These are phyloP conservation scores for Penicillium expansum DNA, from an alignment of 2,329 filamentous ascomycete species.

Conservation along the genomic window DNA sequence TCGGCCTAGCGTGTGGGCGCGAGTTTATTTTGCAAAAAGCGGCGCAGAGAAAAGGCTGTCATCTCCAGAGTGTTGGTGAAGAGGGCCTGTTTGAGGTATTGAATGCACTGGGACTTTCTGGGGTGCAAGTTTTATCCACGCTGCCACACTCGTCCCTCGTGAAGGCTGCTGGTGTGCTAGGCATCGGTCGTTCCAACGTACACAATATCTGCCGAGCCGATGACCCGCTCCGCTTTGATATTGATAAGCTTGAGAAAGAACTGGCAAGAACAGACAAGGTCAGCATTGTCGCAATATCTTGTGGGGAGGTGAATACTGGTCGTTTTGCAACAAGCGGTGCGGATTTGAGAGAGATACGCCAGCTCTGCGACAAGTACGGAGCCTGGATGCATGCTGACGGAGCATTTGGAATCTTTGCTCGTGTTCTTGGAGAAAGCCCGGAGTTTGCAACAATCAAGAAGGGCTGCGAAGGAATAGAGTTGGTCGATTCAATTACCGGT, in stretches of 20 bases:
- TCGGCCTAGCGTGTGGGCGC: conserved; percentile 67
- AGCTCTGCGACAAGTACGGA: conserved; percentile 67
- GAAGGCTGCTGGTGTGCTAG: conserved; percentile 80
- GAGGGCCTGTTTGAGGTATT: conserved; percentile 68
- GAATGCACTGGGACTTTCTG: conserved; percentile 58
- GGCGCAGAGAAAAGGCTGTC: conserved; percentile 35
- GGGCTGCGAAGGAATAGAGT: conserved; percentile 63
- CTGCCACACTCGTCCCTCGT: conserved; percentile 78
- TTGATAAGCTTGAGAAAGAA: conserved; percentile 61
- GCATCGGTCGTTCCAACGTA: conserved; percentile 69
- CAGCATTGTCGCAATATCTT: conserved; percentile 78
- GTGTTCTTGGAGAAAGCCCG: conserved; percentile 57
- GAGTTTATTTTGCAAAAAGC: conserved; percentile 54
- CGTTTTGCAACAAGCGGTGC: conserved; percentile 65
- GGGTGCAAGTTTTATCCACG: conserved; percentile 75
- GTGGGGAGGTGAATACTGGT: conserved; percentile 88
- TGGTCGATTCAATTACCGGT: conserved; percentile 82
- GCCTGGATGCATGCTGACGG: conserved; percentile 91
- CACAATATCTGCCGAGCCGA: conserved; percentile 52
- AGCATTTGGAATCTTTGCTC: conserved; percentile 81
- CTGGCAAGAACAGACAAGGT: conserved; percentile 55
- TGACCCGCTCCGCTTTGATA: conserved; percentile 68
- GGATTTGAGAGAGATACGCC: conserved; percentile 63
- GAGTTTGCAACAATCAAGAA: conserved; percentile 57
- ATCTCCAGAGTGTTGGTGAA: conserved; percentile 58